Evolutionary conservation across 2,329 filamentous ascomycete genomes (phyloP), one percentile per base, ranked within the genome.

Genomic region (Stromatinia cepivora): DNA sequence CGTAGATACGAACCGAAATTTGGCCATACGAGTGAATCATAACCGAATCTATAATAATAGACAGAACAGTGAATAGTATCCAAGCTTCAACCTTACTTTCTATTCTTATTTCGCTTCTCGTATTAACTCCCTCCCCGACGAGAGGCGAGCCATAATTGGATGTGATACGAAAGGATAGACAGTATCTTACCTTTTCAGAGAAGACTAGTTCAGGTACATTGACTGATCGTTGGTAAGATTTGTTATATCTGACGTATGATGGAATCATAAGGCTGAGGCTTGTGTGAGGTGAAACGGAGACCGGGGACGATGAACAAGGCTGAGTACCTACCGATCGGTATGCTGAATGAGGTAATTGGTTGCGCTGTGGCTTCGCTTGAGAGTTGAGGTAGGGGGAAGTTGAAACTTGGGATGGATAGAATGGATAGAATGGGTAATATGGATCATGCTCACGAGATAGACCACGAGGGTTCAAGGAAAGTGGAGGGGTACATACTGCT

Each of bases 341-440:
- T 25, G 22, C 59, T 36, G 10, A n/a, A 36, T 48, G 42, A 48
- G 58, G 42, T n/a, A 62, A 62, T 48, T 34, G 6, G 45, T 46
- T 48, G 58, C 58, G 58, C 58, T 31, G 36, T 62, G 58, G 58
- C 58, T 62, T 62, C 42, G 28, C 58, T 46, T 48, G 58, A 36
- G 53, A 22, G 2, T 34, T 56, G 31, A 42, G 39, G 13, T 42
- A 15, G 11, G 39, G 39, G 46, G 46, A 1, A 10, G 20, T 48
- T 48, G 46, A n/a, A 48, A 48, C 45, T 48, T 48, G 20, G 54
- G 6, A n/a, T 25, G 46, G 46, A 56, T 22, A 20, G 31, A 28
- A 28, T 52, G 48, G n/a, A 52, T 28, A 25, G 48, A 22, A 56
- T 22, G 31, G 10, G 53, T 34, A 56, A 34, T 31, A 56, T 56